A percentile compares a stretch with the other conserved stretches of the same genome.
These are phyloP conservation scores for Marasmius tenuissimus DNA, from an alignment of 1,284 basidiomycete genomes.

Conservation along the genomic window DNA sequence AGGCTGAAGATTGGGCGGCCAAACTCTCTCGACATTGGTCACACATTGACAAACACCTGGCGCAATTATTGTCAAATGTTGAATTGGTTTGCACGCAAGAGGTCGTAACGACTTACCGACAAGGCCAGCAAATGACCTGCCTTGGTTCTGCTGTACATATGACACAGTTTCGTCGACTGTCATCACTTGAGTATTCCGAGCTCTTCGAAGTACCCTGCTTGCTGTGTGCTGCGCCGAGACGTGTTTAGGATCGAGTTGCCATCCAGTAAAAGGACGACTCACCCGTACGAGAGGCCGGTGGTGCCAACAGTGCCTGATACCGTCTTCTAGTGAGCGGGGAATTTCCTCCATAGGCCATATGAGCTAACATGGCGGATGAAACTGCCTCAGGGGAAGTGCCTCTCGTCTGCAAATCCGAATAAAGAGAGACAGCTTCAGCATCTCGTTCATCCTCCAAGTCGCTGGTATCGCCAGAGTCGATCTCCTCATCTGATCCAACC, in stretches of 20 bases:
- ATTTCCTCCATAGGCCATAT: slow-evolving; percentile 19
- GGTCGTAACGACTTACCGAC: slow-evolving; percentile 50
- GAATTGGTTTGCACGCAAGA: slow-evolving; percentile 1
- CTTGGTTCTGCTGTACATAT: slow-evolving; percentile 70
- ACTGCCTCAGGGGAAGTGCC: slow-evolving; percentile 10
- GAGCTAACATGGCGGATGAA: slow-evolving; percentile 21
- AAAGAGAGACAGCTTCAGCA: slow-evolving; percentile 16
- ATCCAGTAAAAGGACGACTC: not conserved
- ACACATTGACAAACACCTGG: slow-evolving; percentile 70
- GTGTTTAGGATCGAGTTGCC: not conserved
- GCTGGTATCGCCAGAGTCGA: slow-evolving; percentile 23
- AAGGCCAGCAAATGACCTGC: slow-evolving; percentile 79
- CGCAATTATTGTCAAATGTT: not conserved
- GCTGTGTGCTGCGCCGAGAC: not conserved
- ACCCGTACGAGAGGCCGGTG: not conserved
- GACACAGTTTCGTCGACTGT: slow-evolving; percentile 56
- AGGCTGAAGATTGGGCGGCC: slow-evolving; percentile 58
- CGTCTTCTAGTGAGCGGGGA: slow-evolving; percentile 21
- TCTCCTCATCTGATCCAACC: slow-evolving; percentile 26
- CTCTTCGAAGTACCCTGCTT: slow-evolving; percentile 5
- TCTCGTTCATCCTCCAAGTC: slow-evolving; percentile 39
- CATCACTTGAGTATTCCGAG: slow-evolving; percentile 21
- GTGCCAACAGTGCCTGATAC: slow-evolving; percentile 17
- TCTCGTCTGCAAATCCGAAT: slow-evolving; percentile 15
- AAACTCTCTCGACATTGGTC: slow-evolving; percentile 71